phyloP scores from a whole-genome alignment of 768 basidiomycete species.

The Leccinum imitatum region DNA sequence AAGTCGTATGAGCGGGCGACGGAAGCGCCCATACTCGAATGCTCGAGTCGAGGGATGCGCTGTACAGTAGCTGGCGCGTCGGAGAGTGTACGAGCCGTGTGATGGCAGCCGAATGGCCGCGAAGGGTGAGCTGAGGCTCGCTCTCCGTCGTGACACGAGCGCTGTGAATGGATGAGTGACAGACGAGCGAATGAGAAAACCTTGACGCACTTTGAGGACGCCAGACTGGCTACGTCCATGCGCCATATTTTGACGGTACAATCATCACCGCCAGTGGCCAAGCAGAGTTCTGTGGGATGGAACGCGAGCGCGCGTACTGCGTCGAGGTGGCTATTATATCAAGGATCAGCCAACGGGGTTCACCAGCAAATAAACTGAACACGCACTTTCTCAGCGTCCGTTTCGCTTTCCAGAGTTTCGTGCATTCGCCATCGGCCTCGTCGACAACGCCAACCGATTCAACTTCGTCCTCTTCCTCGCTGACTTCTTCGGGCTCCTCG shows the following conservation, averaged over 20 bases:
- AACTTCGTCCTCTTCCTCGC: constrained; percentile 71
- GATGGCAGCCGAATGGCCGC: constrained; percentile 90
- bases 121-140: constrained; percentile 90
- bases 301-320: constrained; percentile 89
- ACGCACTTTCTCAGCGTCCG: constrained; percentile 87
- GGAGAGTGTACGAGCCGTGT: constrained; percentile 83
- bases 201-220: constrained; percentile 70
- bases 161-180: constrained; percentile 36
- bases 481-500: constrained; percentile 60
- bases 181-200: constrained; percentile 1
- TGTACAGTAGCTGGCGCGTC: constrained; percentile 76
- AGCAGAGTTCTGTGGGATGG: constrained; percentile 78
- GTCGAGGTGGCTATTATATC: constrained; percentile 75
- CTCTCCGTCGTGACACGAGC: constrained; percentile 77
- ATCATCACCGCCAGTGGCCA: constrained; percentile 95
- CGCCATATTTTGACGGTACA: constrained; percentile 96
- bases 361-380: constrained; percentile 10
- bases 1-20: constrained; percentile 74
- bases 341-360: constrained; percentile 6
- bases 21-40: constrained; percentile 92
- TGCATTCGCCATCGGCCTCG: constrained; percentile 65
- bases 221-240: constrained; percentile 71
- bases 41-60: constrained; percentile 90
- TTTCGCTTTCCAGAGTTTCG: constrained; percentile 82
- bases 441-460: constrained; percentile 52